Evolutionary conservation across 139 green algal genomes (phyloP).

Genomic region (Astrephomene gubernaculifera): DNA sequence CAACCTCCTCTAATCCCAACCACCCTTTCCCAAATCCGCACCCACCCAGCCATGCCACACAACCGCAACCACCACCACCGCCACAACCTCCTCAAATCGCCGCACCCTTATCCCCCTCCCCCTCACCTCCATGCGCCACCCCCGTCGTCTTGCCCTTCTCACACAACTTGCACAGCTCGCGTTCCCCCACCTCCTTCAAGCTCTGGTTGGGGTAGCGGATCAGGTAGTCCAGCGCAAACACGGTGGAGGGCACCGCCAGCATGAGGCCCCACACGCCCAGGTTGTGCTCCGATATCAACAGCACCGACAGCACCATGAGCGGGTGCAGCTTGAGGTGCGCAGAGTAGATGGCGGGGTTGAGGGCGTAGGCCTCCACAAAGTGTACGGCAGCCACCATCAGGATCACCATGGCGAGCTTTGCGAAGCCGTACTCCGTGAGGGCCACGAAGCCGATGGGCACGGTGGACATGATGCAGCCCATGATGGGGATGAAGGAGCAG

Average conservation of each 20-base stretch:
- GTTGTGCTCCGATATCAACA: constrained; percentile 85
- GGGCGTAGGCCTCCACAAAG: constrained; percentile 82
- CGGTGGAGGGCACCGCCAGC: constrained; percentile 91
- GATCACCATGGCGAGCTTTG: constrained; percentile 90
- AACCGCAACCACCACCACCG: too few relatives aligned
- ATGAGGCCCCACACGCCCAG: constrained; percentile 95
- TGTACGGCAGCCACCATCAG: constrained; percentile 89
- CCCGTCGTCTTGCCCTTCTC: too few relatives aligned
- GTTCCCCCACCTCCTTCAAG: constrained; percentile 28
- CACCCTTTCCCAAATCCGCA: too few relatives aligned
- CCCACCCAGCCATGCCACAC: too few relatives aligned
- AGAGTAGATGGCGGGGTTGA: constrained; percentile 92
- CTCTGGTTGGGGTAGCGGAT: constrained; percentile 26
- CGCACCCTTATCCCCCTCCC: too few relatives aligned
- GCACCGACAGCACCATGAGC: constrained; percentile 83
- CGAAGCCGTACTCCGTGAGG: constrained; percentile 88
- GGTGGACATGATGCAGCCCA: constrained; percentile 93
- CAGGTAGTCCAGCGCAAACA: constrained; percentile 93
- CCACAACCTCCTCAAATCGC: too few relatives aligned
- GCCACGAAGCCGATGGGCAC: constrained; percentile 86
- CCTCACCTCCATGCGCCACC: too few relatives aligned
- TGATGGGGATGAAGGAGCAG: constrained; percentile 90
- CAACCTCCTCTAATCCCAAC: too few relatives aligned
- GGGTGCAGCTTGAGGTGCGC: constrained; percentile 95
- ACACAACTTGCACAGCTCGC: constrained; percentile 24